Evolutionary conservation across 345 rosid genomes (phyloP), one percentile per base, ranked within the genome.

Genomic region (Rhodamnia argentea): DNA sequence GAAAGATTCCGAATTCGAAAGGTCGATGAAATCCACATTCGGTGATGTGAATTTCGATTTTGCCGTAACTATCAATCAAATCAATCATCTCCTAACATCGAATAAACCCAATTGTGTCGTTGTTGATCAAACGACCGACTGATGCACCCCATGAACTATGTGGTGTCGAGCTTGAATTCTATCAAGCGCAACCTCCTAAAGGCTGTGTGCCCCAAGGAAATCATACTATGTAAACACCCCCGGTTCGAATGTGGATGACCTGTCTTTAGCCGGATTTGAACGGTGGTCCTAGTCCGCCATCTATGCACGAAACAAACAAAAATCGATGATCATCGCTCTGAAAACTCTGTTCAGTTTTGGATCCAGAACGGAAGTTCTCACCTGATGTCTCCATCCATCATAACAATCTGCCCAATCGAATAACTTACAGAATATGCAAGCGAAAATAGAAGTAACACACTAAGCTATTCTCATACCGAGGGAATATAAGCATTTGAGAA

Each of bases 51-150:
- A 64, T 64, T 64, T 64, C 24, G 3, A 32, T 29, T 64, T 64
- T 0, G 24, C 24, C 18, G 18, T 16, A 32, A 9, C 18, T 70
- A 37, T 18, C 81, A 20, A 2, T 37, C 14, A 37, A 1, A 18
- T 37, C 42, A 62, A 15, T 22, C 40, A 29, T 62, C 23, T 7
- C 75, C 9, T 62, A 14, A 32, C 1, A 62, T 10, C 23, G 13
- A 70, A 37, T 10, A 5, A 70, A 37, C 14, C 13, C 13, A 37
- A 9, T 32, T 0, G 3, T 1, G 40, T 0, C 26, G 0, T 70
- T 18, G 13, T 2, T 2, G 0, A 70, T 70, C 1, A 32, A 0
- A 70, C 23, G 18, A 32, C 1, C 0, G 0, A 70, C 2, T 0
- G 3, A 37, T 37, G 24, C 37, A 18, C 22, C 24, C 0, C 2